phyloP scores from a whole-genome alignment of 352 stramenopile species.

The Phytophthora cajani region DNA sequence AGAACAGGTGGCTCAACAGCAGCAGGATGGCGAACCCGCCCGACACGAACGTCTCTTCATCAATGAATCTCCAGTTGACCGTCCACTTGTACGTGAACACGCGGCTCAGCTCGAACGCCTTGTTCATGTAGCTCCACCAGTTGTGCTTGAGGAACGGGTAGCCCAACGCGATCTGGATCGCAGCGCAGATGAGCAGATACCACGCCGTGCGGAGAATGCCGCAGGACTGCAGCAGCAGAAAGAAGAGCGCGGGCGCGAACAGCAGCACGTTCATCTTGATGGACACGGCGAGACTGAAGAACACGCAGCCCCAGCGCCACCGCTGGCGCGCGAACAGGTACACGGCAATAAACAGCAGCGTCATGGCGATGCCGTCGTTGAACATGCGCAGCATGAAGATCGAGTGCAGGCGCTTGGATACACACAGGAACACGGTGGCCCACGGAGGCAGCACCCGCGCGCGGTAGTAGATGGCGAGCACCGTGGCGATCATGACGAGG shows the following conservation, averaged over 20 bases:
- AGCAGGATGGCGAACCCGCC: conserved; percentile 68
- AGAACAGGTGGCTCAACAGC: conserved; percentile 65
- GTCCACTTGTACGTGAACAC: conserved; percentile 99
- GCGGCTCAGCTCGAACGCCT: conserved; percentile 97
- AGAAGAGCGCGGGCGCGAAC: conserved; percentile 96
- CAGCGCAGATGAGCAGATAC: conserved; percentile 92
- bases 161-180: conserved; percentile 91
- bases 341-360: conserved; percentile 94
- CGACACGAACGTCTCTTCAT: conserved; percentile 80
- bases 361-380: conserved; percentile 98
- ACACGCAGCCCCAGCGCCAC: conserved; percentile 89
- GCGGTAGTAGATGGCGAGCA: conserved; percentile 92
- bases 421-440: conserved; percentile 90
- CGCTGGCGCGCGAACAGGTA: conserved; percentile 86
- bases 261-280: conserved; percentile 99
- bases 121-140: conserved; percentile 95
- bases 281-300: conserved; percentile 97
- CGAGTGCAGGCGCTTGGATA: conserved; percentile 97
- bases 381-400: conserved; percentile 99
- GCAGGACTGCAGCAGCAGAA: conserved; percentile 94
- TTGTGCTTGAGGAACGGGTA: conserved; percentile 96
- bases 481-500: conserved; percentile 87
- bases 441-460: conserved; percentile 83
- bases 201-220: conserved; percentile 80
- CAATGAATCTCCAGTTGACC: conserved; percentile 97